Conservation (phyloP, 805 yeast species). For the Candida morakotiae region DNA sequence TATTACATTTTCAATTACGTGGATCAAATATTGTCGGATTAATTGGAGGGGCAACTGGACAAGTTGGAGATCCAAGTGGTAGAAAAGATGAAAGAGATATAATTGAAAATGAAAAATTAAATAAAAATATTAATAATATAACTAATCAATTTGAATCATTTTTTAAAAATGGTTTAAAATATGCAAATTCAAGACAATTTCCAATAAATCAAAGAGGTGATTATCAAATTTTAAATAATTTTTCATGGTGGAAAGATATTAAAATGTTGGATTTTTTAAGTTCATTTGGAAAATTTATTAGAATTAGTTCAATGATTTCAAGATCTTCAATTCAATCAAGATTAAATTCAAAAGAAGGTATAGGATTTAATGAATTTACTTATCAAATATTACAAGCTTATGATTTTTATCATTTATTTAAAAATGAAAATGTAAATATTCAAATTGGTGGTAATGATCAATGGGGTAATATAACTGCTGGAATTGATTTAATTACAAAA, state of each 20-base stretch:
- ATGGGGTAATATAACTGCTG: conserved; percentile 98
- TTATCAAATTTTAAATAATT: conserved; percentile 55
- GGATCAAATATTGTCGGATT: conserved; percentile 84
- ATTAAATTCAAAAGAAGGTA: conserved; percentile 62
- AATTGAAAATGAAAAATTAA: conserved; percentile 50
- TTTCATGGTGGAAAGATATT: conserved; percentile 81
- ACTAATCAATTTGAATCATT: conserved; percentile 58
- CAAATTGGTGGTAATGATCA: conserved; percentile 98
- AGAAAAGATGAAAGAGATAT: conserved; percentile 67
- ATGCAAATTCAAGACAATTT: conserved; percentile 51
- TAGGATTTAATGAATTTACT: conserved; percentile 92
- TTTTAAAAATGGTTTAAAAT: conserved; percentile 55
- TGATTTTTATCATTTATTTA: conserved; percentile 81
- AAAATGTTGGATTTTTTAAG: conserved; percentile 75
- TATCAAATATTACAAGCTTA: conserved; percentile 92
- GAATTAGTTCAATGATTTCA: conserved; percentile 83
- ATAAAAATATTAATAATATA: conserved; percentile 56
- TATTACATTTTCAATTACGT: conserved; percentile 76
- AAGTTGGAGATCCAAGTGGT: conserved; percentile 96
- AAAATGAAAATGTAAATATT: conserved; percentile 52
- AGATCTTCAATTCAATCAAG: conserved; percentile 84
- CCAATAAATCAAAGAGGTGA: conserved; percentile 32
- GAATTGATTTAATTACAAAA: conserved; percentile 79
- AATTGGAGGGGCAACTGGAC: conserved; percentile 94
- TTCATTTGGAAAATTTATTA: conserved; percentile 68